Percentiles rank a stretch among this genome's conserved stretches.
phyloP scores from a whole-genome alignment of 2,329 filamentous ascomycete genomes.

The Hysterium pulicare region DNA sequence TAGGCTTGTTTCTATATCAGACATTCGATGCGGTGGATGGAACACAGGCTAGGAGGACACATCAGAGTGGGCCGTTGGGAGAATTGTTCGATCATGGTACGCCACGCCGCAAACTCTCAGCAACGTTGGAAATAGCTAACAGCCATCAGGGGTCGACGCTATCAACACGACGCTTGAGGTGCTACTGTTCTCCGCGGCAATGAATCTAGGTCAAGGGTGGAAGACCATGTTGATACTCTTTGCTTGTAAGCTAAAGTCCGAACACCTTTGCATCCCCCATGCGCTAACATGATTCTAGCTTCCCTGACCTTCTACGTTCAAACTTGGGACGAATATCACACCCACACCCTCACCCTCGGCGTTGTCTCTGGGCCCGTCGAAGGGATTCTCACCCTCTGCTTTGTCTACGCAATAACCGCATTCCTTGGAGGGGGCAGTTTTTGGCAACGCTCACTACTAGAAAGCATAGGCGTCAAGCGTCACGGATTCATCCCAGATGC shows the following conservation, averaged over 20 bases:
- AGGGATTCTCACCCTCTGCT: slow-evolving; percentile 79
- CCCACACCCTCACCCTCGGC: slow-evolving; percentile 88
- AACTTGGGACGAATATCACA: slow-evolving; percentile 99
- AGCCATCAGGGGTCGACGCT: slow-evolving; percentile 69
- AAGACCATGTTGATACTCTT: slow-evolving; percentile 80
- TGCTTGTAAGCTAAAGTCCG: slow-evolving; percentile 58
- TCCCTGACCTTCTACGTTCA: slow-evolving; percentile 97
- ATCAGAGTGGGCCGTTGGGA: slow-evolving; percentile 87
- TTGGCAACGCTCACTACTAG: slow-evolving; percentile 82
- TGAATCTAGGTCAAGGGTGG: slow-evolving; percentile 93
- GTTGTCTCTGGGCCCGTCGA: slow-evolving; percentile 93
- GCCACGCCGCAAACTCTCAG: neutral
- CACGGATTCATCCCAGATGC: slow-evolving; percentile 62
- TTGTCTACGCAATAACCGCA: slow-evolving; percentile 80
- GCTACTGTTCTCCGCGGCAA: slow-evolving; percentile 83
- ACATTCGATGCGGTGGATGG: slow-evolving; percentile 98
- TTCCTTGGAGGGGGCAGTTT: slow-evolving; percentile 84
- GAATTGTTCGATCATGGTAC: slow-evolving; percentile 93
- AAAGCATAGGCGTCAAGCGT: slow-evolving; percentile 65
- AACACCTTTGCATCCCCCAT: neutral
- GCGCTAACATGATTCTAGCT: slow-evolving; percentile 47
- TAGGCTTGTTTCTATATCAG: slow-evolving; percentile 92
- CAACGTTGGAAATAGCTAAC: slow-evolving; percentile 2
- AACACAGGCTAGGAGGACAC: slow-evolving; percentile 83
- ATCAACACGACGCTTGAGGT: slow-evolving; percentile 94